Evolutionary conservation across 139 green algal genomes (phyloP), one percentile per base, ranked within the genome.

Genomic region (Micractinium conductrix): DNA sequence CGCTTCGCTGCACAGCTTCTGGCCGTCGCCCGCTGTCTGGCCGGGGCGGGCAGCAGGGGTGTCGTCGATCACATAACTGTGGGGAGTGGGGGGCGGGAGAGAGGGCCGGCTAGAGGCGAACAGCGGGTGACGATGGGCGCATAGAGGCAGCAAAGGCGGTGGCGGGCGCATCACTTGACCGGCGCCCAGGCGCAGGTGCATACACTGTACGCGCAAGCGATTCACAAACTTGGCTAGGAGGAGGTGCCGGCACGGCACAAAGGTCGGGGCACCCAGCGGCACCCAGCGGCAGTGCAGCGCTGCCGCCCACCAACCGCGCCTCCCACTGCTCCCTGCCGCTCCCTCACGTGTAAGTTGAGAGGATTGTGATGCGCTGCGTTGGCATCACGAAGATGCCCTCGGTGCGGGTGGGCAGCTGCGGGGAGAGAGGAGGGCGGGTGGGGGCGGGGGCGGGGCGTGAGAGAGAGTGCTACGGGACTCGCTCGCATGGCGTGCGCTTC

Each of bases 361-460:
- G n/a, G 45, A 98, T 98, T 42, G 80, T 86, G 65, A 97, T 94
- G 7, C 95, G 87, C 67, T 95, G 83, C 48, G 92, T 84, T 2
- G 92, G 91, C 93, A 97, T 96, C 0, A 97, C 95, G 84, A 98
- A 98, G 53, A 98, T 98, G 43, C 96, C 95, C 74, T 97, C 92
- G 3, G 50, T 83, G 14, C 67, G 84, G 0, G 94, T 98, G 12
- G 93, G 89, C 73, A 96, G 40, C 69, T 50, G 38, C 38, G 53
- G 53, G 53, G 19, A 68, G 60, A 28, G 3, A 37, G 60, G 26
- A 30, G 60, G 26, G 17, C 5, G 58, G 58, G 16, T 9, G 58
- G 58, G 22, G 17, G 16, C 58, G 19, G 30, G 58, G 58, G 58
- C 12, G 48, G 48, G 48, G 48, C 12, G 48, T 58, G 12, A 58